Percentiles rank a stretch among this genome's conserved stretches.
These are phyloP conservation scores for Entoloma clypeatum DNA, from an alignment of 1,284 basidiomycete genomes.

Conservation along the genomic window DNA sequence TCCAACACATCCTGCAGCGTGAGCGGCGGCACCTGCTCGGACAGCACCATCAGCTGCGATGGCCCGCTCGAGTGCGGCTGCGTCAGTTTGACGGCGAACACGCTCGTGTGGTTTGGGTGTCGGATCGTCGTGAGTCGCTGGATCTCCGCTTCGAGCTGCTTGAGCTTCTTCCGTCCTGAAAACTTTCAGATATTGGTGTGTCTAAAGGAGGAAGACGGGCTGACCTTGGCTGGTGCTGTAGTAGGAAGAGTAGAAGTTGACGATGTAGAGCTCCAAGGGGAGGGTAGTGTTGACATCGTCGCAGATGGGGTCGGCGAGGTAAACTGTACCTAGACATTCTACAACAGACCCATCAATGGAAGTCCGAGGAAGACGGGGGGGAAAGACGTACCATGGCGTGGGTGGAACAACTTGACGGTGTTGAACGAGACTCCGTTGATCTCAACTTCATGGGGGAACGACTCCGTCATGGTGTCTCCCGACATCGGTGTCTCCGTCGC, in stretches of 20 bases:
- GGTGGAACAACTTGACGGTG: constrained; percentile 67
- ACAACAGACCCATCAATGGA: constrained; percentile 1
- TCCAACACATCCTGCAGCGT: constrained; percentile 66
- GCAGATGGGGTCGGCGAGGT: constrained; percentile 67
- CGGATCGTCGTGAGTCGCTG: constrained; percentile 53
- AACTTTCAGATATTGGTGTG: background rate
- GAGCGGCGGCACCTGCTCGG: constrained; percentile 60
- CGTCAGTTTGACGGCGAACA: constrained; percentile 62
- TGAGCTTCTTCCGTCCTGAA: constrained; percentile 58
- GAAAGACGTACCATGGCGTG: constrained; percentile 48
- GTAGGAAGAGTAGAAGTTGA: constrained; percentile 63
- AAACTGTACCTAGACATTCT: constrained; percentile 63
- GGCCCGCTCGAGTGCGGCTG: constrained; percentile 44
- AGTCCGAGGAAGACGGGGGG: background rate
- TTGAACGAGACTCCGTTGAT: constrained; percentile 57
- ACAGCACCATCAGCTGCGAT: constrained; percentile 57
- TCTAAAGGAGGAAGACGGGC: constrained; percentile 1
- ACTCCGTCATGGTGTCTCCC: constrained; percentile 55
- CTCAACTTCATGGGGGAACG: constrained; percentile 54
- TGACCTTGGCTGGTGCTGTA: constrained; percentile 62
- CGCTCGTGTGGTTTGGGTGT: constrained; percentile 56
- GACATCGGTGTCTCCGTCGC: constrained; percentile 56
- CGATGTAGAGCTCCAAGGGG: constrained; percentile 61
- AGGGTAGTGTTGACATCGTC: constrained; percentile 54
- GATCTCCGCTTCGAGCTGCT: constrained; percentile 61